phyloP scores from a whole-genome alignment of 164 flowering plant genomes.

The Magnolia sinica region DNA sequence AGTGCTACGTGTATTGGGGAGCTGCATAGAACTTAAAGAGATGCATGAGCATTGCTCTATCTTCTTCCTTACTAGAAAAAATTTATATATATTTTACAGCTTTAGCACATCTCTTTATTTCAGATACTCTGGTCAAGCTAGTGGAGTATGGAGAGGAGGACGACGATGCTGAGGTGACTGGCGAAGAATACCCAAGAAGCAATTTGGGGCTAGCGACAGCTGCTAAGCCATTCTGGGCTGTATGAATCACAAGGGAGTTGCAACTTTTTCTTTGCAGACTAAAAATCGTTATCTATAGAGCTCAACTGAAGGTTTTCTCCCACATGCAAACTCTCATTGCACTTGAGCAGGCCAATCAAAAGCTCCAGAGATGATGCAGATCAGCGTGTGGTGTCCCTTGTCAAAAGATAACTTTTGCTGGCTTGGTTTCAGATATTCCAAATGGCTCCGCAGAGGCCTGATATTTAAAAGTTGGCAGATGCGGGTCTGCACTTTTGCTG shows the following conservation, averaged over 20 bases:
- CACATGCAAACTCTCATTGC: not conserved
- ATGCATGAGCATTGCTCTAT: not conserved
- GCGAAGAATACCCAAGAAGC: slow-evolving; percentile 21
- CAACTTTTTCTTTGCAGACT: not conserved
- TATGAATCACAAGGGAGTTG: slow-evolving; percentile 18
- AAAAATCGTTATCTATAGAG: not conserved
- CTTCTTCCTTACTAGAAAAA: too few relatives aligned
- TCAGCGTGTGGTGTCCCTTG: not conserved
- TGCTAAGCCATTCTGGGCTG: slow-evolving; percentile 85
- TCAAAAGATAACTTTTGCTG: not conserved
- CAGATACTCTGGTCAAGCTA: slow-evolving; percentile 75
- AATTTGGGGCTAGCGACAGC: slow-evolving; percentile 14
- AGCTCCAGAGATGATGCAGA: not conserved
- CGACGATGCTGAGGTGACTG: slow-evolving; percentile 52
- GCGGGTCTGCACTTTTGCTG: not conserved
- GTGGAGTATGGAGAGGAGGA: slow-evolving; percentile 95
- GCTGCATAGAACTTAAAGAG: not conserved
- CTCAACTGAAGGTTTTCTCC: not conserved
- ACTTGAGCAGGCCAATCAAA: not conserved
- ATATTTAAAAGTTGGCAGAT: not conserved
- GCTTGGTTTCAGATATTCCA: not conserved
- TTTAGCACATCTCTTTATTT: slow-evolving; percentile 2
- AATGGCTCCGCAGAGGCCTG: not conserved
- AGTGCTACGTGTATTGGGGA: not conserved
- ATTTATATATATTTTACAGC: too few relatives aligned